A percentile compares a stretch with the other conserved stretches of the same genome.
Conservation (phyloP, 371 early-diverging fungal species). For the Smittium mucronatum region DNA sequence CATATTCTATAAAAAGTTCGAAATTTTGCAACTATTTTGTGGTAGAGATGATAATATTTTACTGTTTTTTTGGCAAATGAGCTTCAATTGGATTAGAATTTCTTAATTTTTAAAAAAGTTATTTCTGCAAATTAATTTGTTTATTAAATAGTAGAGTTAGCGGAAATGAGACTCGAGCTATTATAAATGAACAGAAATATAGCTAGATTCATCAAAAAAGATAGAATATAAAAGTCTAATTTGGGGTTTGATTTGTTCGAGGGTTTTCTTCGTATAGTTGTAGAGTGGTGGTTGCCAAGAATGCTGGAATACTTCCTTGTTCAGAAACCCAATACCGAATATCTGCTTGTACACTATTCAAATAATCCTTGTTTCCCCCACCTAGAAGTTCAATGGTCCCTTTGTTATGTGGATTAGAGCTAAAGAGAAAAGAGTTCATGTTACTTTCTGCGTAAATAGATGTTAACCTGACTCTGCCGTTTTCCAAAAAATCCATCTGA, state of each 20-base stretch:
- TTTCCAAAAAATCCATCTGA: constrained; percentile 49
- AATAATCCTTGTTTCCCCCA: constrained; percentile 41
- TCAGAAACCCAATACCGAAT: constrained; percentile 51
- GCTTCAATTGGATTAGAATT: no score
- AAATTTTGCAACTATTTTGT: no score
- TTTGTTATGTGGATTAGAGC: constrained; percentile 38
- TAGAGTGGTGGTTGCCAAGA: constrained; percentile 57
- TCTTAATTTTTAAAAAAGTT: no score
- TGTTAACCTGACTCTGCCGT: constrained; percentile 53
- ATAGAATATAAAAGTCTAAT: no score
- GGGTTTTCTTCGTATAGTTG: constrained; percentile 39
- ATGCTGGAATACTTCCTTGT: constrained; percentile 56
- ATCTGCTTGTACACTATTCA: constrained; percentile 37
- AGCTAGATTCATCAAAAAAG: no score
- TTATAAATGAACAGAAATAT: no score
- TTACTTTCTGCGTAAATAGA: constrained; percentile 42
- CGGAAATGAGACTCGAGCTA: no score
- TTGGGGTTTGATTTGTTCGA: not conserved
- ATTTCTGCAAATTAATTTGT: no score
- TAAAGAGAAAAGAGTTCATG: constrained; percentile 52
- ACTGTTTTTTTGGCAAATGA: no score
- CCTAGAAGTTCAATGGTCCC: constrained; percentile 51
- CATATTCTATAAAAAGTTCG: no score
- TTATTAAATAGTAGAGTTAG: no score
- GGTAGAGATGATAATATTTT: no score